Percentiles rank a stretch among this genome's conserved stretches.
Conservation (phyloP, 139 green algal species). For the Micractinium conductrix region DNA sequence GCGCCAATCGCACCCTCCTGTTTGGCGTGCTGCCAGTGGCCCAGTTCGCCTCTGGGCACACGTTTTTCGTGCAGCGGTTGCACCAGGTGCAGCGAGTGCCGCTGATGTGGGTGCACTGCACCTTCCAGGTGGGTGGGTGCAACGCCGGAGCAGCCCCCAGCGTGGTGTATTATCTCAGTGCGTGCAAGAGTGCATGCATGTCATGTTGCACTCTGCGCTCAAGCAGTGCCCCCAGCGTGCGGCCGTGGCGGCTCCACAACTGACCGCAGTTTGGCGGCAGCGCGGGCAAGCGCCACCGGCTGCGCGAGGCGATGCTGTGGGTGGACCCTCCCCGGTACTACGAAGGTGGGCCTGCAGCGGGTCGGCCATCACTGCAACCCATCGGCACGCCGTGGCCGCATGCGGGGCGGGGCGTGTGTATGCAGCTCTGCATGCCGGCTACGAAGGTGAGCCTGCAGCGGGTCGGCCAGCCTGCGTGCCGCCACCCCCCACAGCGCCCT, state of each 20-base stretch:
- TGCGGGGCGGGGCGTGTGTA: not conserved
- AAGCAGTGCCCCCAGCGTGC: too few species aligned
- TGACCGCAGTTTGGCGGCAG: slow-evolving; percentile 87
- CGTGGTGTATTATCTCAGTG: too few species aligned
- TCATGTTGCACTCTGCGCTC: too few species aligned
- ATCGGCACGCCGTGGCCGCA: too few species aligned
- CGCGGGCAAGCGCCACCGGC: slow-evolving; percentile 91
- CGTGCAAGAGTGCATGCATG: too few species aligned
- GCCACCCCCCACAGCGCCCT: too few species aligned
- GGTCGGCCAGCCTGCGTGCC: not conserved
- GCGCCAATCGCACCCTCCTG: slow-evolving; percentile 63
- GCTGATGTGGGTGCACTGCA: slow-evolving; percentile 91
- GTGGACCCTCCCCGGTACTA: slow-evolving; percentile 59
- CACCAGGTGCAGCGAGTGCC: slow-evolving; percentile 69
- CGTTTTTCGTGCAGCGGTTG: slow-evolving; percentile 92
- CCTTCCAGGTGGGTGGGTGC: slow-evolving; percentile 70
- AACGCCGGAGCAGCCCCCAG: too few species aligned
- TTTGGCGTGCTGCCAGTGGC: slow-evolving; percentile 92
- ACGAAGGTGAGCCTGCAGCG: not conserved
- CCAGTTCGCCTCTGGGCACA: slow-evolving; percentile 91
- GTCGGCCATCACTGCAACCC: too few species aligned
- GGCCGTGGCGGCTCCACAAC: too few species aligned
- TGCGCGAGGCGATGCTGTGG: slow-evolving; percentile 90
- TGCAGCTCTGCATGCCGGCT: too few species aligned
- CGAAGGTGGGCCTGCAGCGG: too few species aligned